A percentile compares a stretch with the other conserved stretches of the same genome.
Conservation (phyloP, 2,329 filamentous ascomycete species). For the Rhinocladiella similis region DNA sequence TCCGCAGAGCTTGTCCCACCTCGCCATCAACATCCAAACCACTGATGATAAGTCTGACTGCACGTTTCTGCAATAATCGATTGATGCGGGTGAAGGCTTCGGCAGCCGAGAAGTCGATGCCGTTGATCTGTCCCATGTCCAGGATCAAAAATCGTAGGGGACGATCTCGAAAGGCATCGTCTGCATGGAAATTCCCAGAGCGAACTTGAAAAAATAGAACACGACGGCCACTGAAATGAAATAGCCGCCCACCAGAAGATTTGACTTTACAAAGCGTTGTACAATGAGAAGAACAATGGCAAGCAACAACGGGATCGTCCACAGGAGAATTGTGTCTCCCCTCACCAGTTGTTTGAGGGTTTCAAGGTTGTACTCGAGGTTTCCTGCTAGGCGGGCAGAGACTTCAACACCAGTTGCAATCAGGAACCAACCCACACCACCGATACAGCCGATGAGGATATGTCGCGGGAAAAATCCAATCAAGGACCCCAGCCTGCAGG, state of each 20-base stretch:
- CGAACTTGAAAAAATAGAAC: conserved; percentile 47
- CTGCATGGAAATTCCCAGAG: conserved; percentile 68
- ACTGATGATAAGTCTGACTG: conserved; percentile 78
- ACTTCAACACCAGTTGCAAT: conserved; percentile 91
- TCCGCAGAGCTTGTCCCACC: conserved; percentile 75
- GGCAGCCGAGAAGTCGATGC: conserved; percentile 92
- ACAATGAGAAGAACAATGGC: conserved; percentile 74
- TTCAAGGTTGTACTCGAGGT: conserved; percentile 74
- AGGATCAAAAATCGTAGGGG: conserved; percentile 89
- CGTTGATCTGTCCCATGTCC: conserved; percentile 85
- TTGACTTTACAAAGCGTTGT: conserved; percentile 74
- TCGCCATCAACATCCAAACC: conserved; percentile 75
- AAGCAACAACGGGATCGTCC: conserved; percentile 76
- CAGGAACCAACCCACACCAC: conserved; percentile 94
- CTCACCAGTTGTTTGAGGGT: conserved; percentile 75
- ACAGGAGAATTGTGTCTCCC: conserved; percentile 74
- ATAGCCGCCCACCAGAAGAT: conserved; percentile 82
- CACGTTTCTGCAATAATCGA: conserved; percentile 73
- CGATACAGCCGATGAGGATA: conserved; percentile 95
- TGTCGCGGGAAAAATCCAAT: conserved; percentile 96
- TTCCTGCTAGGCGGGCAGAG: conserved; percentile 82
- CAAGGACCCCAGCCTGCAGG: conserved; percentile 82
- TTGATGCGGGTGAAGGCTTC: conserved; percentile 94
- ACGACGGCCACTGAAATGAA: conserved; percentile 77
- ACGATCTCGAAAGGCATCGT: conserved; percentile 72